These are phyloP conservation scores for Millerago galiae DNA, from an alignment of 805 yeast species.

Conservation along the genomic window DNA sequence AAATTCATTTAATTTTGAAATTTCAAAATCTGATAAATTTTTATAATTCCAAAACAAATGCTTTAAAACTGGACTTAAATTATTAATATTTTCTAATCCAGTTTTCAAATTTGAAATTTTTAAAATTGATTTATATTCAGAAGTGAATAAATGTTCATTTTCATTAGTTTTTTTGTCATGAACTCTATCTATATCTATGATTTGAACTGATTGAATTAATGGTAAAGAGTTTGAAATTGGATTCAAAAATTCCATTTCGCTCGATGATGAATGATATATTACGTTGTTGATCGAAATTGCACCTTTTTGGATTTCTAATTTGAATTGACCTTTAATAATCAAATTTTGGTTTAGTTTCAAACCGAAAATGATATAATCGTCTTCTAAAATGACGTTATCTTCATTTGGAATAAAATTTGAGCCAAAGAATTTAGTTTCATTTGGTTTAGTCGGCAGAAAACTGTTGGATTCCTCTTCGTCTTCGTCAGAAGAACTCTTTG, in stretches of 20 bases:
- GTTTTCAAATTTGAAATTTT: slow-evolving; percentile 30
- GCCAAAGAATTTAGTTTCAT: slow-evolving; percentile 14
- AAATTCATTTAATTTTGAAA: slow-evolving; percentile 12
- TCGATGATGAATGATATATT: slow-evolving; percentile 24
- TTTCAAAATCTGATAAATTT: slow-evolving; percentile 10
- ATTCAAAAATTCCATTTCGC: slow-evolving; percentile 29
- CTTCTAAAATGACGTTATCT: slow-evolving; percentile 32
- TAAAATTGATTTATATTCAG: slow-evolving; percentile 37
- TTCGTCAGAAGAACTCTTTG: slow-evolving; percentile 19
- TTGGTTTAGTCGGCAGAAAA: background rate
- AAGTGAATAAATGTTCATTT: slow-evolving; percentile 32
- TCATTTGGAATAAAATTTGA: slow-evolving; percentile 34
- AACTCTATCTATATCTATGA: slow-evolving; percentile 25
- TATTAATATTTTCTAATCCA: slow-evolving; percentile 41
- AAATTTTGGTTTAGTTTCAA: slow-evolving; percentile 37
- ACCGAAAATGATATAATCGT: slow-evolving; percentile 33
- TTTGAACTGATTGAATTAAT: slow-evolving; percentile 36
- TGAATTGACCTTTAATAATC: slow-evolving; percentile 42
- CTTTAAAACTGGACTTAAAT: slow-evolving; percentile 39
- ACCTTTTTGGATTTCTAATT: slow-evolving; percentile 39
- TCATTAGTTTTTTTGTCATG: slow-evolving; percentile 26
- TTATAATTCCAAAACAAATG: slow-evolving; percentile 29
- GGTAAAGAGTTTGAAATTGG: slow-evolving; percentile 34
- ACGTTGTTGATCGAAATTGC: slow-evolving; percentile 38
- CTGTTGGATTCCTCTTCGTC: slow-evolving; percentile 6